Percentiles rank a stretch among this genome's conserved stretches.
Conservation (phyloP, 2,329 filamentous ascomycete genomes). For the Paradendryphiella salina region DNA sequence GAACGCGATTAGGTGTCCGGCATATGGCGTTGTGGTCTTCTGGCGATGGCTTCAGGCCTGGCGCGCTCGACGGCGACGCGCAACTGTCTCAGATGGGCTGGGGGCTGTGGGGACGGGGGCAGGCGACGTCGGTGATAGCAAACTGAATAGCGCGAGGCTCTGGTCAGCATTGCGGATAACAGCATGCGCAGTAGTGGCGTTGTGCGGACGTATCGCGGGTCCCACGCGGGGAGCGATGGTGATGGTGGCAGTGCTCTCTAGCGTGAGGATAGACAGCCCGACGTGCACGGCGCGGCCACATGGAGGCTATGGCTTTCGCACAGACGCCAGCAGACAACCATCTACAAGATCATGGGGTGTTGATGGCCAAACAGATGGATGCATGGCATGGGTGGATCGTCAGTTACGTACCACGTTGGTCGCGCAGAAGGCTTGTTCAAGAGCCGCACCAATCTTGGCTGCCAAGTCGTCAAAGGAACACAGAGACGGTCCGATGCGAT, state of each 20-base stretch:
- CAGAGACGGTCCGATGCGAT: conserved; percentile 10
- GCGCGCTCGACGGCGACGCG: conserved; percentile 25
- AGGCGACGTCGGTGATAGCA: conserved; percentile 14
- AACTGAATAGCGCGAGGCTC: conserved; percentile 28
- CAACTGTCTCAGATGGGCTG: conserved; percentile 37
- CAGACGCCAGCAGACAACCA: conserved; percentile 4
- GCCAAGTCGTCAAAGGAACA: conserved; percentile 31
- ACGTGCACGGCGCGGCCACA: conserved; percentile 16
- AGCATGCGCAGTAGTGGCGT: conserved; percentile 27
- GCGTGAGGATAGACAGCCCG: conserved; percentile 19
- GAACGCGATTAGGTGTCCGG: conserved; percentile 12
- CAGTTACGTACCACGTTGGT: conserved; percentile 35
- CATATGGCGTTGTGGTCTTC: conserved; percentile 15
- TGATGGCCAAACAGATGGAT: too few relatives aligned
- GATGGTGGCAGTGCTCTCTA: conserved; percentile 30
- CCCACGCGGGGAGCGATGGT: conserved; percentile 29
- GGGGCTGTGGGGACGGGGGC: conserved; percentile 24
- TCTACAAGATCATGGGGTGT: conserved; percentile 10
- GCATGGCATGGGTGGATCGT: conserved; percentile 10
- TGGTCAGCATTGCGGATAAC: conserved; percentile 41
- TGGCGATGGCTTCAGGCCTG: conserved; percentile 22
- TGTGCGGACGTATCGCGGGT: conserved; percentile 19
- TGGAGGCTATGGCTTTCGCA: conserved; percentile 10
- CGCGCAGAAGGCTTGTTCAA: conserved; percentile 27
- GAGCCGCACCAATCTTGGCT: conserved; percentile 33